Evolutionary conservation across 2,329 filamentous ascomycete genomes (phyloP).

Genomic region (Fragosphaeria purpurea): DNA sequence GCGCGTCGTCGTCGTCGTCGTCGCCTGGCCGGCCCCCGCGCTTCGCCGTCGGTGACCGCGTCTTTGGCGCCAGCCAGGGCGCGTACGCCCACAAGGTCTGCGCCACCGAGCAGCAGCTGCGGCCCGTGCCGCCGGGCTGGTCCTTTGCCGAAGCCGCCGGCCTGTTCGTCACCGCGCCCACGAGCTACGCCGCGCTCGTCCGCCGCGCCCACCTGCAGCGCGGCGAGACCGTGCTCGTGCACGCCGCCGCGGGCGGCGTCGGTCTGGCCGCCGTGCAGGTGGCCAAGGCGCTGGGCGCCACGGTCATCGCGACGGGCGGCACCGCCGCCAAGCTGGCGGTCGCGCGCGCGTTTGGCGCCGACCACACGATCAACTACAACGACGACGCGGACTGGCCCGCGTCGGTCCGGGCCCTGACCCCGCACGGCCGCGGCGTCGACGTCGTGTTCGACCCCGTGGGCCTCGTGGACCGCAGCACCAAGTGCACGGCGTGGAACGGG

Average conservation of each 20-base stretch:
- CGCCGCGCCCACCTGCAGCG: conserved; percentile 64
- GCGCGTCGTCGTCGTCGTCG: conserved; percentile 37
- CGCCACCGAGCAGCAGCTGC: conserved; percentile 55
- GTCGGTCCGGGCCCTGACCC: conserved; percentile 67
- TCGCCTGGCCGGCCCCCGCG: conserved; percentile 14
- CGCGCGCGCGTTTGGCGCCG: conserved; percentile 71
- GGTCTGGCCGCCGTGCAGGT: conserved; percentile 86
- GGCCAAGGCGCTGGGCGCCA: conserved; percentile 84
- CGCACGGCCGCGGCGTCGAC: conserved; percentile 64
- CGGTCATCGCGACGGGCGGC: conserved; percentile 85
- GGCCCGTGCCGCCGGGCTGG: conserved; percentile 73
- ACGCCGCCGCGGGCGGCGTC: conserved; percentile 86
- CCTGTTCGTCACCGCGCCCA: conserved; percentile 84
- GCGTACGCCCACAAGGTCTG: conserved; percentile 72
- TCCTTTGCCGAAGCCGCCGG: conserved; percentile 76
- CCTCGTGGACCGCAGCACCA: conserved; percentile 75
- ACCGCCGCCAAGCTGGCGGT: conserved; percentile 70
- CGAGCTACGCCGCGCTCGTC: conserved; percentile 76
- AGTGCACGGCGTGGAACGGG: conserved; percentile 90
- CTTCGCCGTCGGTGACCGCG: conserved; percentile 69
- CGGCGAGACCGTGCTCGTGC: conserved; percentile 80
- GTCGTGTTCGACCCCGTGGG: conserved; percentile 95
- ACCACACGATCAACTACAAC: conserved; percentile 71
- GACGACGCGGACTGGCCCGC: conserved; percentile 53
- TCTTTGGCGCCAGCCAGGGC: conserved; percentile 81